Percentiles rank a stretch among this genome's conserved stretches.
Conservation (phyloP, 306 rosid species). For the Heteromeles arbutifolia region DNA sequence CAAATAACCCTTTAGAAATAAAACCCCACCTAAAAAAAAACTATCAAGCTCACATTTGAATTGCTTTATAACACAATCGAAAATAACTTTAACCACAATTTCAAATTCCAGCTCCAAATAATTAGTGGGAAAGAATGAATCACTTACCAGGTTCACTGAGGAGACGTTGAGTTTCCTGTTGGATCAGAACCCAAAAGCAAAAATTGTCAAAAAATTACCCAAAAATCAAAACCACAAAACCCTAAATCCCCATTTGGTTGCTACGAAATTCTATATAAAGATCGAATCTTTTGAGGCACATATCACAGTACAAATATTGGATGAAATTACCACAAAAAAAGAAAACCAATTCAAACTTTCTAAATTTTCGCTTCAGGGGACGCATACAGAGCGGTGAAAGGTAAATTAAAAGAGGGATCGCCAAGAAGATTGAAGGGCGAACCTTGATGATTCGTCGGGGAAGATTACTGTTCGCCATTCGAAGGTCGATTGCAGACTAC, state of each 20-base stretch:
- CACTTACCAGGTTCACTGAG: conserved; percentile 91
- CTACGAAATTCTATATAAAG: conserved; percentile 2
- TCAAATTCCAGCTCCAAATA: conserved; percentile 7
- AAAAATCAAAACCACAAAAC: conserved; percentile 10
- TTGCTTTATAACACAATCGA: neutral
- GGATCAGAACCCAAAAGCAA: conserved; percentile 17
- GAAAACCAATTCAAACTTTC: neutral
- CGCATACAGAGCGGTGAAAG: conserved; percentile 17
- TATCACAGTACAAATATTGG: neutral
- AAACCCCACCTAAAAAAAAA: neutral
- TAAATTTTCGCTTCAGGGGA: neutral
- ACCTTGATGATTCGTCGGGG: conserved; percentile 89
- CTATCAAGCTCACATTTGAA: neutral
- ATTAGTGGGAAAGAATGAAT: conserved; percentile 3
- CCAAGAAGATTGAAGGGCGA: conserved; percentile 15
- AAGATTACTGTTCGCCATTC: conserved; percentile 90
- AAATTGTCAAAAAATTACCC: conserved; percentile 4
- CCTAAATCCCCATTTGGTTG: neutral
- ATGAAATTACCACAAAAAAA: neutral
- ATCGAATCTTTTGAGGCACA: neutral
- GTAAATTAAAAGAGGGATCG: conserved; percentile 45
- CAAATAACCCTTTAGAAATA: conserved; percentile 1
- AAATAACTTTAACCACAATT: neutral
- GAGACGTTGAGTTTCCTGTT: conserved; percentile 95
- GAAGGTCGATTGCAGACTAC: conserved; percentile 55